Evolutionary conservation across 2,329 filamentous ascomycete species (phyloP), one percentile per base, ranked within the genome.

Genomic region (Aspergillus pseudoviridinutans): DNA sequence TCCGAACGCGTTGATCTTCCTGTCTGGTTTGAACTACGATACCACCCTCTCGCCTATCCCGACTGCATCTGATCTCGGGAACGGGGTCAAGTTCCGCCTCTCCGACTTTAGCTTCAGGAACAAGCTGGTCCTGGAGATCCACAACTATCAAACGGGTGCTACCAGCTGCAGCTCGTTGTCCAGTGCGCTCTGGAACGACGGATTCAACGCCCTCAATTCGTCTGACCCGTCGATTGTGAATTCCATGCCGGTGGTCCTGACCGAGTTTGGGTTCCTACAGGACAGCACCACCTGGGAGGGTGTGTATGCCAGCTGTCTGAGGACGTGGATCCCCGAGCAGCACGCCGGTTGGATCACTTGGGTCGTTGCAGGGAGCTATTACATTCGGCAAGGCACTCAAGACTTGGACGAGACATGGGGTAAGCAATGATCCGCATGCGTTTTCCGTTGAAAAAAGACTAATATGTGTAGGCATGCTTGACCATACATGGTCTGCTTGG

Each of bases 281-380:
- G 77, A 81, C 53, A 74, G 73, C 2, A 72, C 66, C 3, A 79
- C 77, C 1, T 84, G 79, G 71, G 64, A 73, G 49, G 69, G 72
- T 8, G 77, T 80, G 2, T 87, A 87, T 66, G 74, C 81, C 2
- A 76, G 74, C 12, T 86, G 84, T 60, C 68, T 86, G 59, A 75
- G 78, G 4, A 70, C 71, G 14, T 84, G 78, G 64, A 68, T 87
- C 51, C 77, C 79, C 0, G 68, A 72, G 42, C 71, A 79, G 63
- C 76, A 81, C 70, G 77, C 79, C 0, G 79, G 84, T 12, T 84
- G 84, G 83, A 78, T 82, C 68, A 76, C 82, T 71, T 86, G 84
- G 81, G 84, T 84, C 35, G 55, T 88, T 14, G 76, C 77, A 0
- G 83, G 83, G 1, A 84, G 81, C 64, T 87, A 87, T 64, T 86